Conservation (phyloP, 2,329 filamentous ascomycete genomes). For the Beauveria sp. region DNA sequence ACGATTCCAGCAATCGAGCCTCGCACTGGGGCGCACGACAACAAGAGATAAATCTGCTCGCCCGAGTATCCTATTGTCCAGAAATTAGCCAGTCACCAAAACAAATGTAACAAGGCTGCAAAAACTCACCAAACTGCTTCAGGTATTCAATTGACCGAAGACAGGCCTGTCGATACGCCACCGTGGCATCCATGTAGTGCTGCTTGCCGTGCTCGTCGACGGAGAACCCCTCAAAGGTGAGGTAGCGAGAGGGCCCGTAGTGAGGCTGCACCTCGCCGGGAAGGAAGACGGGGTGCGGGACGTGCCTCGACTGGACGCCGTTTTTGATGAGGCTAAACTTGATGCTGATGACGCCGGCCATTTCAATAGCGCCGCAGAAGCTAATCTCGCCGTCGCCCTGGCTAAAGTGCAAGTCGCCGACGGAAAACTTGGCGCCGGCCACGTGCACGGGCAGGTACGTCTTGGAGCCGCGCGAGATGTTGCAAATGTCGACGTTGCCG, state of each 20-base stretch:
- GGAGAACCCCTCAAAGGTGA: constrained; percentile 85
- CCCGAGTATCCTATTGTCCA: constrained; percentile 47
- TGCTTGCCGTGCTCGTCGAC: constrained; percentile 86
- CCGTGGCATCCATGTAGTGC: constrained; percentile 78
- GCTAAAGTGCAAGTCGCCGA: constrained; percentile 81
- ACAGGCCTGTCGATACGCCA: constrained; percentile 78
- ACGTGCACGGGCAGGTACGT: constrained; percentile 87
- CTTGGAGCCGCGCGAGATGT: constrained; percentile 69
- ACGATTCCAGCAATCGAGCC: constrained; percentile 86
- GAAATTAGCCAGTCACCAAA: background rate
- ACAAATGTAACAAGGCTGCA: too few species aligned
- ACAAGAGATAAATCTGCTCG: constrained; percentile 77
- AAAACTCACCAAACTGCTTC: constrained; percentile 23
- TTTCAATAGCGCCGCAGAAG: constrained; percentile 86
- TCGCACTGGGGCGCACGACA: constrained; percentile 80
- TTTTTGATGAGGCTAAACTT: constrained; percentile 84
- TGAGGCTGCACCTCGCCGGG: constrained; percentile 83
- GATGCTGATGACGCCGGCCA: constrained; percentile 85
- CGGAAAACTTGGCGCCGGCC: constrained; percentile 77
- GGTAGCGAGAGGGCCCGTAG: constrained; percentile 69
- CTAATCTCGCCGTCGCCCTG: constrained; percentile 89
- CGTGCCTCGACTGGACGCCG: constrained; percentile 63
- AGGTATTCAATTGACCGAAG: constrained; percentile 41
- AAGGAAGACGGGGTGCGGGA: constrained; percentile 79
- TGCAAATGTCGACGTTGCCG: constrained; percentile 90